These are phyloP conservation scores for Aspergillus unguis DNA, from an alignment of 2,329 filamentous ascomycete species.

Conservation along the genomic window DNA sequence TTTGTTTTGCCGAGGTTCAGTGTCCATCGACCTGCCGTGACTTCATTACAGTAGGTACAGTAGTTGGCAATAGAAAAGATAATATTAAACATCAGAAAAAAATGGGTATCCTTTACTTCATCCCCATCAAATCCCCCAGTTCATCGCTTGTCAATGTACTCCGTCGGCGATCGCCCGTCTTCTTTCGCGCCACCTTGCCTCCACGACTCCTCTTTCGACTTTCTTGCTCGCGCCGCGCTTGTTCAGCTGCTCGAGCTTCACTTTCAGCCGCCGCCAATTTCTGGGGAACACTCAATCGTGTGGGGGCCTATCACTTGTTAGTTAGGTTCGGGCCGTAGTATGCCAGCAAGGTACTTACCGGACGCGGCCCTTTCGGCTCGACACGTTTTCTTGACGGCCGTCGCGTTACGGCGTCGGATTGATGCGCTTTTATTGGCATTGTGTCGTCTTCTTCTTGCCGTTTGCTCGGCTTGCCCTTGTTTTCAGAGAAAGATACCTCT, in stretches of 20 bases:
- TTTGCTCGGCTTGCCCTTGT: constrained; percentile 26
- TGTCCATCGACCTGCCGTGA: neutral
- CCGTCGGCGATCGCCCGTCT: constrained; percentile 34
- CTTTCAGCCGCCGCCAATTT: constrained; percentile 44
- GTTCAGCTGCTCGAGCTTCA: constrained; percentile 41
- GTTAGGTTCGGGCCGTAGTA: neutral
- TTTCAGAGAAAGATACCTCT: constrained; percentile 36
- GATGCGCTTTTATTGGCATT: constrained; percentile 32
- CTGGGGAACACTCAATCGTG: constrained; percentile 38
- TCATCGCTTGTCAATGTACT: constrained; percentile 47
- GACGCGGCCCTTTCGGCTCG: constrained; percentile 27
- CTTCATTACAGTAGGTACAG: constrained; percentile 1
- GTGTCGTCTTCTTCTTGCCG: constrained; percentile 34
- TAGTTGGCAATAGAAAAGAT: neutral
- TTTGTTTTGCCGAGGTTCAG: constrained; percentile 11
- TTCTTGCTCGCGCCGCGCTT: constrained; percentile 32
- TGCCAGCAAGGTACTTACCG: constrained; percentile 23
- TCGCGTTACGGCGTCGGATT: constrained; percentile 29
- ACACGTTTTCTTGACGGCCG: constrained; percentile 25
- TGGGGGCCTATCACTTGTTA: constrained; percentile 12
- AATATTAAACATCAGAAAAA: constrained; percentile 6
- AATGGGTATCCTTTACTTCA: constrained; percentile 15
- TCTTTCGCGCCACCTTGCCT: constrained; percentile 25
- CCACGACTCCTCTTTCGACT: constrained; percentile 35
- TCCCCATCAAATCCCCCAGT: constrained; percentile 40